phyloP scores from a whole-genome alignment of 306 rosid genomes.

The Begonia peltatifolia region DNA sequence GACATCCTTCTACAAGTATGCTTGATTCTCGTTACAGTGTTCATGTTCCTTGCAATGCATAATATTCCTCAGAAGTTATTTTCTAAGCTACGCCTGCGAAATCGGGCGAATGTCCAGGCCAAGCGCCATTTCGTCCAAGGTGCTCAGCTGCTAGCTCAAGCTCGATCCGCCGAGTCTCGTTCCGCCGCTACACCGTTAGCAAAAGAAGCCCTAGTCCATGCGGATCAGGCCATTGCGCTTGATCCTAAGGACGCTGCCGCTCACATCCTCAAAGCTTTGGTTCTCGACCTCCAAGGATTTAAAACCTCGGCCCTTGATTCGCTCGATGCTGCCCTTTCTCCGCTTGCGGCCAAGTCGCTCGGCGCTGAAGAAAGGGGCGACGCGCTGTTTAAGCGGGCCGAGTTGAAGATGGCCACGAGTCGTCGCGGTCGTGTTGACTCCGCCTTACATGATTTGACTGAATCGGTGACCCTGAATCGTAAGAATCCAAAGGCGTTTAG shows the following conservation, averaged over 20 bases:
- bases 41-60: conserved; percentile 47
- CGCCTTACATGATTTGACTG: conserved; percentile 43
- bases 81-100: conserved; percentile 34
- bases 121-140: conserved; percentile 71
- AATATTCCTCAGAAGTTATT: conserved; percentile 41
- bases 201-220: conserved; percentile 45
- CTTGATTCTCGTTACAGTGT: conserved; percentile 19
- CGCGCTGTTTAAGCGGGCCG: conserved; percentile 64
- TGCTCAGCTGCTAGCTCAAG: conserved; percentile 63
- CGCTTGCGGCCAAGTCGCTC: conserved; percentile 45
- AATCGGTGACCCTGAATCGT: conserved; percentile 40
- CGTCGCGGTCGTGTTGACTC: conserved; percentile 36
- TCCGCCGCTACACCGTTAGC: conserved; percentile 20
- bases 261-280: conserved; percentile 61
- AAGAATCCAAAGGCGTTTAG: conserved; percentile 41
- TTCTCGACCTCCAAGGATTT: conserved; percentile 62
- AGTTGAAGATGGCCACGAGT: conserved; percentile 43
- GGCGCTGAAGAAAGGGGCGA: conserved; percentile 47
- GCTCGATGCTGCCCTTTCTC: conserved; percentile 61
- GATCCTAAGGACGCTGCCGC: conserved; percentile 81
- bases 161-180: conserved; percentile 33
- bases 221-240: conserved; percentile 51
- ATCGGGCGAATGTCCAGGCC: conserved; percentile 30
- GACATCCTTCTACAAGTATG: conserved; percentile 48
- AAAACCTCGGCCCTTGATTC: conserved; percentile 70